phyloP scores from a whole-genome alignment of 345 rosid genomes.

The Ceriops zippeliana region DNA sequence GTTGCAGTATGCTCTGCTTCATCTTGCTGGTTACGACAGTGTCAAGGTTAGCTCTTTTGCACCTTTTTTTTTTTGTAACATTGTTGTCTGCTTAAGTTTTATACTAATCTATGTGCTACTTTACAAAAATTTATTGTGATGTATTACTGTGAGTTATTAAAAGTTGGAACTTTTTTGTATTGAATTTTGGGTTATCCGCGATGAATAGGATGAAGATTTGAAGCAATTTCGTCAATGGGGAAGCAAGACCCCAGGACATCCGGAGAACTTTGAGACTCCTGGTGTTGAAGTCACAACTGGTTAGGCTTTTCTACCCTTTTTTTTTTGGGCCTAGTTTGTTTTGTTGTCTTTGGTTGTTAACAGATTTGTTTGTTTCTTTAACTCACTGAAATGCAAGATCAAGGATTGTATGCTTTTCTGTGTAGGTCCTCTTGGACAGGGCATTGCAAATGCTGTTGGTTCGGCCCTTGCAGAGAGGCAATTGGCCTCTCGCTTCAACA shows the following conservation, averaged over 20 bases:
- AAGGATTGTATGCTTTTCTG: background rate
- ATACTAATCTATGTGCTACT: background rate
- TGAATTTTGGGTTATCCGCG: conserved; percentile 4
- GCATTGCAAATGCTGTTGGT: conserved; percentile 89
- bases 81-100: background rate
- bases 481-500: conserved; percentile 87
- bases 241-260: conserved; percentile 99
- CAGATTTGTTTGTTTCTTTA: background rate
- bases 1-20: conserved; percentile 92
- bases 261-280: conserved; percentile 98
- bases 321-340: no score
- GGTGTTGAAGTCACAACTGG: conserved; percentile 99
- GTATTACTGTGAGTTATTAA: no score
- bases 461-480: conserved; percentile 93
- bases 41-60: conserved; percentile 44
- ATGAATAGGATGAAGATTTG: conserved; percentile 84
- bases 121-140: no score
- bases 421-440: conserved; percentile 96
- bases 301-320: conserved; percentile 22
- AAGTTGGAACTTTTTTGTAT: background rate
- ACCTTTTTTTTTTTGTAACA: background rate
- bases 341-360: background rate
- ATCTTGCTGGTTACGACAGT: conserved; percentile 95
- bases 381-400: background rate
- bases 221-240: conserved; percentile 89